Base-by-base conservation (phyloP, 2,329 filamentous ascomycete species). In the Trichophaea hybrida region DNA sequence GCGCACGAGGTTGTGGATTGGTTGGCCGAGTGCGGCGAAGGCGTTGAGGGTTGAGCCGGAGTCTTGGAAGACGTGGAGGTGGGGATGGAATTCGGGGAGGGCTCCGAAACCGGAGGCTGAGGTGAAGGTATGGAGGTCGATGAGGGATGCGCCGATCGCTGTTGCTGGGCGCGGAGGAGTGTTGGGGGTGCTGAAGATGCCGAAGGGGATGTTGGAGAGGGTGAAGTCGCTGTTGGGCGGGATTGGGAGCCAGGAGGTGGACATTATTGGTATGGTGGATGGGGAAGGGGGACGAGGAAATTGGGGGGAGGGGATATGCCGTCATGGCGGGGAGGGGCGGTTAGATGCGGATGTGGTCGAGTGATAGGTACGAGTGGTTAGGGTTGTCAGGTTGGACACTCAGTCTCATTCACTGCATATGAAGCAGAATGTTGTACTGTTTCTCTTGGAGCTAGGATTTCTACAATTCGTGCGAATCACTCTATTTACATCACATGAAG, bases 191-290 rank as follows among this genome's bases (percentile, higher is more conserved):
- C 82, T 84, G 69, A 93, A 86, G 74, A 93, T 82, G 68, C 87
- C 87, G 69, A 91, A 91, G 1, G 87, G 87, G 57, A 93, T 84
- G 70, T 93, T 93, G 68, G 83, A 81, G 55, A 91, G 74, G 6
- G 86, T 87, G 73, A 89, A 89, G 68, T 82, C 81, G 59, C 79
- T 83, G 59, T 75, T 74, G 56, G 75, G 74, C 51, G 81, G 78
- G 61, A 84, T 81, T 54, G 72, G 72, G 58, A 84, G 74, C 81
- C 81, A 84, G 57, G 79, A 82, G 24, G 24, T 24, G 3, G 24
- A 24, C 24, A 24, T 24, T 24, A 43, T 15, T 12, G 38, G 15
- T 43, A 43, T 15, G 15, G 38, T 43, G 38, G 10, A 43, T 43
- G 38, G 38, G 38, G 38, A 15, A 2, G 38, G 3, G 3, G 38